Conservation (phyloP, 129 eudicot genomes). For the Rutidosis leptorrhynchoides region DNA sequence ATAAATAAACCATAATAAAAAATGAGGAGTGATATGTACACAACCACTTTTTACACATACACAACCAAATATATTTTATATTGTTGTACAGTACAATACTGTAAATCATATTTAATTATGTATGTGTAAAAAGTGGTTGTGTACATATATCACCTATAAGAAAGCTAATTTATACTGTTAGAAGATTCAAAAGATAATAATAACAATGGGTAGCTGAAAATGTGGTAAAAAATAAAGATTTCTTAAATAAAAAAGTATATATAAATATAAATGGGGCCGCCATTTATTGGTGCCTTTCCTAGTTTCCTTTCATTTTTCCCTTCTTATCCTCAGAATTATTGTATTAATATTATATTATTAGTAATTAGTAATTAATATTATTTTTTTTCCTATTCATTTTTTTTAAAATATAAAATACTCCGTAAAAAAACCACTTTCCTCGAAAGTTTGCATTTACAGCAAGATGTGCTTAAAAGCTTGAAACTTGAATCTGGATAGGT, state of each 20-base stretch:
- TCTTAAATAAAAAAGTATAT: slow-evolving; percentile 11
- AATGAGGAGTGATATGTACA: too few species aligned
- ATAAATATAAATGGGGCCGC: slow-evolving; percentile 35
- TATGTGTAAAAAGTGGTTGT: too few species aligned
- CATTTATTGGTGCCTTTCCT: slow-evolving; percentile 33
- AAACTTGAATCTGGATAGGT: slow-evolving; percentile 4
- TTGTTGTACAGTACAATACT: too few species aligned
- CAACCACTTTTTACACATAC: too few species aligned
- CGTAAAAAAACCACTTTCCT: too few species aligned
- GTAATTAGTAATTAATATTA: too few species aligned
- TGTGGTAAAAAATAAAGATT: neutral
- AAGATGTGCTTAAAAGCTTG: slow-evolving; percentile 15
- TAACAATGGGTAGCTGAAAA: neutral
- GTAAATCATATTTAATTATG: too few species aligned
- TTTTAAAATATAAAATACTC: neutral
- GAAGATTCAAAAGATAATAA: neutral
- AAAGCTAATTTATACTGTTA: neutral
- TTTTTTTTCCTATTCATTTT: neutral
- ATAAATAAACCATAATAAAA: too few species aligned
- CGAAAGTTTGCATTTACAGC: slow-evolving; percentile 31
- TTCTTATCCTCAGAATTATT: slow-evolving; percentile 33
- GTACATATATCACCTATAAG: too few species aligned
- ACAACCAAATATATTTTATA: too few species aligned
- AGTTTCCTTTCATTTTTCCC: slow-evolving; percentile 25
- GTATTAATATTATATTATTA: too few species aligned